Percentiles rank a stretch among this genome's conserved stretches.
These are phyloP conservation scores for Amanita exitialis DNA, from an alignment of 768 basidiomycete species.

Conservation along the genomic window DNA sequence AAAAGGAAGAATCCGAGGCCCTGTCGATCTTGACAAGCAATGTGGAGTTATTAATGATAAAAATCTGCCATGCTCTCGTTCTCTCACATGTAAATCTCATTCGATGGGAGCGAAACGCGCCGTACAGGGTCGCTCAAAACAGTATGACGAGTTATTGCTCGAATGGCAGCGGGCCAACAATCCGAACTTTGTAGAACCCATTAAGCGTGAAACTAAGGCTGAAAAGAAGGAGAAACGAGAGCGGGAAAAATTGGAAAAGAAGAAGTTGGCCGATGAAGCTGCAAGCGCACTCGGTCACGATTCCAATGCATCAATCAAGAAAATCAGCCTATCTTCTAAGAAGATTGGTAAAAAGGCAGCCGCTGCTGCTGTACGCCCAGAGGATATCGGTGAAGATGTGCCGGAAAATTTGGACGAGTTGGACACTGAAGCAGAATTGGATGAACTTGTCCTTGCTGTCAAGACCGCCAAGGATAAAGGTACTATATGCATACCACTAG, in stretches of 20 bases:
- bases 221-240: slow-evolving; percentile 83
- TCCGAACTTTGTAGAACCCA: slow-evolving; percentile 82
- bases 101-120: slow-evolving; percentile 94
- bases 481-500: slow-evolving; percentile 53
- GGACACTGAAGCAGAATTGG: slow-evolving; percentile 81
- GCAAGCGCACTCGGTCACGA: slow-evolving; percentile 52
- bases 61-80: slow-evolving; percentile 83
- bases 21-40: slow-evolving; percentile 84
- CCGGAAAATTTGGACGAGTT: slow-evolving; percentile 69
- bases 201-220: slow-evolving; percentile 77
- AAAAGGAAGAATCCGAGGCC: slow-evolving; percentile 74
- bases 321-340: slow-evolving; percentile 37
- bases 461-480: slow-evolving; percentile 46
- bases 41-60: slow-evolving; percentile 99
- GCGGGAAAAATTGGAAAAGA: slow-evolving; percentile 76
- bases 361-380: slow-evolving; percentile 37
- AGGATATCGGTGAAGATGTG: slow-evolving; percentile 43
- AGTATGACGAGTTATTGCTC: slow-evolving; percentile 78
- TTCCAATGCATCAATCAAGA: slow-evolving; percentile 31
- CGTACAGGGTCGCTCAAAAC: slow-evolving; percentile 75
- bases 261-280: slow-evolving; percentile 58
- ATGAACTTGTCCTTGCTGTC: slow-evolving; percentile 58
- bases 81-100: slow-evolving; percentile 96
- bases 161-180: slow-evolving; percentile 90
- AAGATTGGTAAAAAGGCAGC: slow-evolving; percentile 58